Evolutionary conservation across 257 asterid species (phyloP), one percentile per base, ranked within the genome.

Genomic region (Buddleja alternifolia): DNA sequence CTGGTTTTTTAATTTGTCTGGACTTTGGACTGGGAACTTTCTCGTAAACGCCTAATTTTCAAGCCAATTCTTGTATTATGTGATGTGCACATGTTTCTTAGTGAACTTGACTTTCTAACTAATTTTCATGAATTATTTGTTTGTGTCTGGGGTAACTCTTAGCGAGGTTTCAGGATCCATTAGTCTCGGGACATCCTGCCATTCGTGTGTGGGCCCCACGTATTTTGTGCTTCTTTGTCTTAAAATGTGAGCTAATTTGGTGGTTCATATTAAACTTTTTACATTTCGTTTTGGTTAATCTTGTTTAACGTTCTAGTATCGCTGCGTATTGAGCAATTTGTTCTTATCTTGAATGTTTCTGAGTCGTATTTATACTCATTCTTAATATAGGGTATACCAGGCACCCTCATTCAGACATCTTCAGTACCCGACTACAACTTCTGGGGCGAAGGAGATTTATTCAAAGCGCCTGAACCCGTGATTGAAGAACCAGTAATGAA

Each of bases 401-500:
- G 75, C 51, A 78, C 77, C 67, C 54, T 84, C 62, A 7, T 66
- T 54, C 84, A 67, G 73, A 44, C 85, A 32, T 78, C 86, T 17
- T 40, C 81, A 16, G 71, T 83, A 48, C 63, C 89, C 3, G 97
- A 93, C 10, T 86, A 90, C 81, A 86, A 83, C 82, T 90, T 90
- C 32, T 94, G 97, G 76, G 95, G 74, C 40, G 97, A 86, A 67
- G 96, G 88, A 19, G 98, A 92, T 76, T 95, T 92, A 44, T 92
- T 92, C 80, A 84, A 83, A 63, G 97, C 97, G 19, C 96, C 96
- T 0, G 88, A 82, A 42, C 86, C 93, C 10, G 76, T 90, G 39
- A 67, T 88, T 16, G 89, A 85, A 71, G 95, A 85, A 67, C 89
- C 92, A 7, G 32, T 79, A 42, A 59, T 86, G 75, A 78, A 90